Conservation (phyloP, 2,329 filamentous ascomycete genomes). For the Phoma sp. region DNA sequence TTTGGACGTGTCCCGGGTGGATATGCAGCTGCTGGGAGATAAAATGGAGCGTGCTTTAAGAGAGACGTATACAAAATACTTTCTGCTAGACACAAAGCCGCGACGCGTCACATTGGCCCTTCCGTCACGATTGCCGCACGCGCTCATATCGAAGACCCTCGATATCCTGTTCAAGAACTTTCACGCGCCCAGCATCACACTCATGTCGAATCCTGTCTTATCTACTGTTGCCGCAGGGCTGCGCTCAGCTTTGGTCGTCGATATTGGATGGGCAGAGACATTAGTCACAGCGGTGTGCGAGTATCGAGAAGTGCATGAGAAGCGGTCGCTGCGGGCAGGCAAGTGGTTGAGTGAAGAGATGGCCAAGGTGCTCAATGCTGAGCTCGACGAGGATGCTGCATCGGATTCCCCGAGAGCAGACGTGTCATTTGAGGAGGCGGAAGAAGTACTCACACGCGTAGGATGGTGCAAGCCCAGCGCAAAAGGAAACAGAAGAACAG, state of each 20-base stretch:
- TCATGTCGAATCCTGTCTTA: constrained; percentile 79
- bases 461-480: constrained; percentile 70
- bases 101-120: constrained; percentile 76
- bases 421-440: constrained; percentile 73
- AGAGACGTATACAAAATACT: constrained; percentile 80
- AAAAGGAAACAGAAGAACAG: constrained; percentile 36
- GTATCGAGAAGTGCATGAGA: constrained; percentile 78
- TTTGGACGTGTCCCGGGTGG: constrained; percentile 72
- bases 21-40: constrained; percentile 82
- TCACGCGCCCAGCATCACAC: constrained; percentile 78
- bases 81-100: constrained; percentile 73
- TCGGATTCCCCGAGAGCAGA: constrained; percentile 31
- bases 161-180: constrained; percentile 82
- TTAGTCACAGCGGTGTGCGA: constrained; percentile 87
- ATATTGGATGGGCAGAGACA: constrained; percentile 93
- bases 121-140: constrained; percentile 77
- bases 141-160: constrained; percentile 75
- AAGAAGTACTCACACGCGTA: constrained; percentile 76
- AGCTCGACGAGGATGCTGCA: constrained; percentile 43
- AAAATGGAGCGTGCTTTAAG: constrained; percentile 83
- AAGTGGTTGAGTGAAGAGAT: constrained; percentile 73
- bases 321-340: constrained; percentile 74
- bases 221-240: constrained; percentile 78
- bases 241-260: constrained; percentile 83
- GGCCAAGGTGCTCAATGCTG: constrained; percentile 65